These are phyloP conservation scores for Epichloe hybrida DNA, from an alignment of 2,329 filamentous ascomycete genomes.

Conservation along the genomic window DNA sequence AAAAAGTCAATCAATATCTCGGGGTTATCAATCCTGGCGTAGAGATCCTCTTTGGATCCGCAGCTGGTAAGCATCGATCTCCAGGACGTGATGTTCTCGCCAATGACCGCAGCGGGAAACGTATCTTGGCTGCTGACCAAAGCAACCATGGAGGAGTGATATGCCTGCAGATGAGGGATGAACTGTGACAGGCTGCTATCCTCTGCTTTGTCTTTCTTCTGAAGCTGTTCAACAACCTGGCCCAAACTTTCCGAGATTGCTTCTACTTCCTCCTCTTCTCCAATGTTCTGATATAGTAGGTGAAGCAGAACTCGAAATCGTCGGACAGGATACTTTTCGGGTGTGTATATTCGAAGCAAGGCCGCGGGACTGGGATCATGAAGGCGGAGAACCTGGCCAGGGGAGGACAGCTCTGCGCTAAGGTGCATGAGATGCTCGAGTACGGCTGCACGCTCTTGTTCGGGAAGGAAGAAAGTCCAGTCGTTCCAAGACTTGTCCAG, in stretches of 20 bases:
- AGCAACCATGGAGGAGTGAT: conserved; percentile 30
- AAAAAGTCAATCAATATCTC: conserved; percentile 35
- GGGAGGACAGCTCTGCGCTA: conserved; percentile 23
- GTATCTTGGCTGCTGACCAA: conserved; percentile 24
- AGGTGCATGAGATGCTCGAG: conserved; percentile 47
- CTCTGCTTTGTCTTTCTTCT: conserved; percentile 26
- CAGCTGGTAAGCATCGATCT: conserved; percentile 25
- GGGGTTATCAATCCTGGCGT: conserved; percentile 34
- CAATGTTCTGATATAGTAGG: conserved; percentile 35
- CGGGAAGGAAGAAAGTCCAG: conserved; percentile 39
- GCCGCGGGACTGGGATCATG: conserved; percentile 32
- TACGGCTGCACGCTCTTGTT: conserved; percentile 39
- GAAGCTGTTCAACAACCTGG: conserved; percentile 22
- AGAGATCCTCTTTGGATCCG: conserved; percentile 26
- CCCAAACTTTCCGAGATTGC: conserved; percentile 27
- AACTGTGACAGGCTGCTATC: conserved; percentile 32
- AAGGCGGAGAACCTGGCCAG: conserved; percentile 23
- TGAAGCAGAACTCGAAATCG: conserved; percentile 37
- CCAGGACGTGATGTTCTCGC: conserved; percentile 31
- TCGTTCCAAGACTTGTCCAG: conserved; percentile 43
- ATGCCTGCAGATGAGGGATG: conserved; percentile 33
- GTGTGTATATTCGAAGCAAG: conserved; percentile 35
- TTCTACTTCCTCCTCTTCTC: conserved; percentile 24
- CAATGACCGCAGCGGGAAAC: conserved; percentile 18
- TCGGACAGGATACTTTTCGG: conserved; percentile 37